Conservation (phyloP, 2,329 filamentous ascomycete species). For the Clarireedia sp. region DNA sequence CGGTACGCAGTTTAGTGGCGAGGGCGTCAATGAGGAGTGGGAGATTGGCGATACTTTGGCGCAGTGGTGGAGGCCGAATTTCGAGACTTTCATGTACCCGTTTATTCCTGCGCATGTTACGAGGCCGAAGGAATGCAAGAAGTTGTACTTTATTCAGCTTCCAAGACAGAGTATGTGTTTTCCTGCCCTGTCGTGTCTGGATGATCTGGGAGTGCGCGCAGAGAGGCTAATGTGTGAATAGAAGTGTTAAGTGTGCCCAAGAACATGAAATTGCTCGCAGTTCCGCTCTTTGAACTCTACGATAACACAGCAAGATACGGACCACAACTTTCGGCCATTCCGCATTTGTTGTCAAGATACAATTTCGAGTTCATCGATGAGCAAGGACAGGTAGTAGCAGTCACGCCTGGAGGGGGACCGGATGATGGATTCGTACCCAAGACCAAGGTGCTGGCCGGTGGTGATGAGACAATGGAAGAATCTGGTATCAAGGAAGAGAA, state of each 20-base stretch:
- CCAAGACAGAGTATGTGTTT: conserved; percentile 70
- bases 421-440: conserved; percentile 48
- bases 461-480: conserved; percentile 51
- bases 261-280: conserved; percentile 98
- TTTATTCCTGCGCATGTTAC: conserved; percentile 96
- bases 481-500: conserved; percentile 20
- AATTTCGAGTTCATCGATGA: conserved; percentile 98
- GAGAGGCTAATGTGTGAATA: conserved; percentile 32
- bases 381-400: conserved; percentile 75
- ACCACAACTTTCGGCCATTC: conserved; percentile 91
- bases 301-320: conserved; percentile 94
- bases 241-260: conserved; percentile 95
- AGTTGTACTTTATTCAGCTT: conserved; percentile 93
- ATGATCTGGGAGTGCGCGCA: background rate
- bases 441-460: conserved; percentile 55
- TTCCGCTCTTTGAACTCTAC: conserved; percentile 95
- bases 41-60: conserved; percentile 89
- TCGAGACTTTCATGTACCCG: conserved; percentile 99
- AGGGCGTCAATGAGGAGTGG: conserved; percentile 90
- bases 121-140: conserved; percentile 97
- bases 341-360: conserved; percentile 87
- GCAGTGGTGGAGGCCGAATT: conserved; percentile 98
- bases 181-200: background rate
- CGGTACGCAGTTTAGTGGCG: conserved; percentile 70
- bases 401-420: conserved; percentile 66